Base-by-base conservation (phyloP, 1,284 basidiomycete genomes). In the Sporisorium scitamineum region DNA sequence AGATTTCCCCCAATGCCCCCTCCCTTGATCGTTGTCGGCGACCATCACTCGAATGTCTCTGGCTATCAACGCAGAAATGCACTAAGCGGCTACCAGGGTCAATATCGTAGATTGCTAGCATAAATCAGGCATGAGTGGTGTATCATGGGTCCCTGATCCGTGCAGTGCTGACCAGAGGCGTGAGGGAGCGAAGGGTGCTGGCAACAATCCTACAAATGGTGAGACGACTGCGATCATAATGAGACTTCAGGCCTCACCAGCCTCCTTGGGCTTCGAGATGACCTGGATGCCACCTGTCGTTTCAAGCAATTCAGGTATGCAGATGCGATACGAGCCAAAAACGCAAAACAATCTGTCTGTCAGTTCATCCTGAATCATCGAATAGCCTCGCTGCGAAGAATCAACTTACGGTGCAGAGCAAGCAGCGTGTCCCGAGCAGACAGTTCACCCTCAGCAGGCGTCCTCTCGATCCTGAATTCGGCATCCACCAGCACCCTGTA, bases 401-500 rank as follows among this genome's bases (percentile, higher is more conserved):
- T 10, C 3, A 11, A 74, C 78, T 71, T 57, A 79, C 80, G 78
- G 65, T 83, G 81, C 51, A 80, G 63, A 39, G 80, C 76, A 6
- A 83, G 61, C 42, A 76, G 48, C 22, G 65, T 76, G 31, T 76
- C 70, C 29, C 59, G 48, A 4, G 69, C 66, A n/a, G 65, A 53
- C 24, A 29, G 26, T 2, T 72, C 69, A 11, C 59, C 81, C 18
- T 78, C 80, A 9, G 63, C 60, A 3, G 81, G 81, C 2, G 53
- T 66, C 42, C 70, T 56, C 45, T 78, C 65, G 32, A 83, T 72
- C 31, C 80, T 69, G 62, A 83, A 83, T n/a, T 81, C 80, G n/a
- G 81, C 81, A 32, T 83, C 81, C 16, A 83, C 81, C 34, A 77
- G 59, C 18, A 83, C 80, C n/a, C 75, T 61, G 54, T 80, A 80